A percentile compares a stretch with the other conserved stretches of the same genome.
Evolutionary conservation across 192 early-diverging fungal species (phyloP).

Genomic region (Coemansia sp.): DNA sequence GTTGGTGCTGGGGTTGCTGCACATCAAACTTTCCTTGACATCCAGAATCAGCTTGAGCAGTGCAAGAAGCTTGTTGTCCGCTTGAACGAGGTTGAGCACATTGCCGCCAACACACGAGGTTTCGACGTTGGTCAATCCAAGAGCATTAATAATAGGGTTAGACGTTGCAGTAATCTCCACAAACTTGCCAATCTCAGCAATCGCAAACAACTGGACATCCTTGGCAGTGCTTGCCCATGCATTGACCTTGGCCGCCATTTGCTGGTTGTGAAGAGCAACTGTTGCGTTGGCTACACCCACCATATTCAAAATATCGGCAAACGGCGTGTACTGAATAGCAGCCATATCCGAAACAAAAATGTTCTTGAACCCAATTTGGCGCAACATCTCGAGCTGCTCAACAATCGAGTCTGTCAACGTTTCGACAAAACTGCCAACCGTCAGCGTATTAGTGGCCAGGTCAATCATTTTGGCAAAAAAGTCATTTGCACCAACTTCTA

Average conservation of each 20-base stretch:
- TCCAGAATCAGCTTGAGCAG: slow-evolving; percentile 34
- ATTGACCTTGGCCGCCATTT: slow-evolving; percentile 20
- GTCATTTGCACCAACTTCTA: slow-evolving; percentile 40
- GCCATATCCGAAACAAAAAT: slow-evolving; percentile 37
- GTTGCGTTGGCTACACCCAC: slow-evolving; percentile 23
- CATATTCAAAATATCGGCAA: slow-evolving; percentile 19
- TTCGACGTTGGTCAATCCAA: slow-evolving; percentile 30
- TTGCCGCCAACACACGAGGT: slow-evolving; percentile 46
- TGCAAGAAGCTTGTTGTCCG: slow-evolving; percentile 33
- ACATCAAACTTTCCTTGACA: slow-evolving; percentile 35
- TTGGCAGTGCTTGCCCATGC: slow-evolving; percentile 26
- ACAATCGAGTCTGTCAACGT: slow-evolving; percentile 24
- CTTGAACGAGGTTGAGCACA: slow-evolving; percentile 30
- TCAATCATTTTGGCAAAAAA: slow-evolving; percentile 32
- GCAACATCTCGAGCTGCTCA: slow-evolving; percentile 32
- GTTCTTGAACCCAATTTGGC: slow-evolving; percentile 40
- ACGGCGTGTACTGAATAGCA: slow-evolving; percentile 38
- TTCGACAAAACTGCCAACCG: slow-evolving; percentile 23
- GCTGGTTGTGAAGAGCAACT: slow-evolving; percentile 27
- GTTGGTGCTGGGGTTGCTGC: slow-evolving; percentile 37
- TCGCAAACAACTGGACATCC: slow-evolving; percentile 12
- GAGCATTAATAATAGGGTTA: slow-evolving; percentile 13
- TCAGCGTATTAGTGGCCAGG: slow-evolving; percentile 13
- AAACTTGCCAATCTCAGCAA: slow-evolving; percentile 43
- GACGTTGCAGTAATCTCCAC: slow-evolving; percentile 36